Base-by-base conservation (phyloP, 495 filamentous ascomycete species). In the Thozetella sp. region DNA sequence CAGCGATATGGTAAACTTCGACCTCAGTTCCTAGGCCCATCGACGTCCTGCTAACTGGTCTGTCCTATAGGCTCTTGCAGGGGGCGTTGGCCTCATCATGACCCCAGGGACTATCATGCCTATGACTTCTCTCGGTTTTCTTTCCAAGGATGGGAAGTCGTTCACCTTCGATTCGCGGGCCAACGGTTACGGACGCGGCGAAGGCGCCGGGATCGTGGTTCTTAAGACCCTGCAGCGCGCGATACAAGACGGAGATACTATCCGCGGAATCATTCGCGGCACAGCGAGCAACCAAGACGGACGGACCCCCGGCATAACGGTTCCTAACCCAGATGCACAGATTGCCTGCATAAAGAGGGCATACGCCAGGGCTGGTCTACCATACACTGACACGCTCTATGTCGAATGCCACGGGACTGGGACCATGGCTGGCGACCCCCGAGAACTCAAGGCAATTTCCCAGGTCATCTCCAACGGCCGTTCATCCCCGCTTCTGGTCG, bases 131-230 rank as follows among this genome's bases (percentile, higher is more conserved):
- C 26, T 65, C 25, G 60, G 64, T 48, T 65, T 69, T 48, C 55
- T 69, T 0, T 64, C 60, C 40, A 58, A 58, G 4, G 61, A 69
- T 22, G 66, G 66, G 12, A 63, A 56, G 19, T 66, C 55, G 27
- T 63, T 61, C 40, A 62, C 63, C 2, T 69, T 69, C 13, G 66
- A 69, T 22, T 53, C 55, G 20, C 55, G 66, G 2, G 63, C 66
- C 13, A 69, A 69, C 52, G 66, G 87, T 0, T 89, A 85, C 67
- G 83, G 66, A 0, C 70, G 86, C 4, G 87, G 73, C 2, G 87
- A 90, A 58, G 86, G 75, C 2, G 60, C 85, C 20, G 76, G 67
- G 19, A 72, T 71, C 3, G 23, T 88, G 2, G 67, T 77, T 15
- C 34, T 90, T 4, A 90, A 88, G 63, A 65, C 63, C 13, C 69